Evolutionary conservation across 2,329 filamentous ascomycete species (phyloP).

Genomic region (Leptographium radiaticola): DNA sequence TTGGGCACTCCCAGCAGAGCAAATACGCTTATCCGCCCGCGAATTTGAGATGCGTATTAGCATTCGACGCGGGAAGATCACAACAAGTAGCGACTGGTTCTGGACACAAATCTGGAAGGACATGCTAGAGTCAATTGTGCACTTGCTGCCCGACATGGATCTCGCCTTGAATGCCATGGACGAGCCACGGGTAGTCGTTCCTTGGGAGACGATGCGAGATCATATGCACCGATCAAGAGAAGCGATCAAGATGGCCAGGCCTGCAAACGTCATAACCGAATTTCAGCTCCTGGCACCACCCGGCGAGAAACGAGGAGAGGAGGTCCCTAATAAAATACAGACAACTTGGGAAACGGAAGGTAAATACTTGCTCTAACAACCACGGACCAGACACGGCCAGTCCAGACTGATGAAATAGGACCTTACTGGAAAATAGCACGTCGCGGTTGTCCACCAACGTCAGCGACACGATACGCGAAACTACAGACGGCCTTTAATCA

Average conservation of each 20-base stretch:
- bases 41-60: constrained; percentile 50
- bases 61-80: constrained; percentile 38
- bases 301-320: constrained; percentile 21
- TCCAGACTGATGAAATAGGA: constrained; percentile 17
- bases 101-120: constrained; percentile 45
- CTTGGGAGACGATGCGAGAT: constrained; percentile 46
- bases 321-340: constrained; percentile 15
- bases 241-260: constrained; percentile 22
- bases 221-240: constrained; percentile 32
- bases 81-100: constrained; percentile 39
- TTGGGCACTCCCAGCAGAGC: constrained; percentile 32
- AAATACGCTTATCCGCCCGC: constrained; percentile 37
- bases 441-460: constrained; percentile 49
- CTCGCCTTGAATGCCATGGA: constrained; percentile 55
- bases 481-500: constrained; percentile 30
- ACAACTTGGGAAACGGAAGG: constrained; percentile 39
- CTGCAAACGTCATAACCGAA: constrained; percentile 28
- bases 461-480: constrained; percentile 38
- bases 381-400: no score
- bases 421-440: constrained; percentile 45
- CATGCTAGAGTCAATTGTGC: constrained; percentile 38
- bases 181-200: constrained; percentile 49
- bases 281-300: constrained; percentile 29
- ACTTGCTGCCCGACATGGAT: constrained; percentile 52
- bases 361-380: background rate